Percentiles rank a stretch among this genome's conserved stretches.
phyloP scores from a whole-genome alignment of 1,139 yeast species.

The Taphrina confusa region DNA sequence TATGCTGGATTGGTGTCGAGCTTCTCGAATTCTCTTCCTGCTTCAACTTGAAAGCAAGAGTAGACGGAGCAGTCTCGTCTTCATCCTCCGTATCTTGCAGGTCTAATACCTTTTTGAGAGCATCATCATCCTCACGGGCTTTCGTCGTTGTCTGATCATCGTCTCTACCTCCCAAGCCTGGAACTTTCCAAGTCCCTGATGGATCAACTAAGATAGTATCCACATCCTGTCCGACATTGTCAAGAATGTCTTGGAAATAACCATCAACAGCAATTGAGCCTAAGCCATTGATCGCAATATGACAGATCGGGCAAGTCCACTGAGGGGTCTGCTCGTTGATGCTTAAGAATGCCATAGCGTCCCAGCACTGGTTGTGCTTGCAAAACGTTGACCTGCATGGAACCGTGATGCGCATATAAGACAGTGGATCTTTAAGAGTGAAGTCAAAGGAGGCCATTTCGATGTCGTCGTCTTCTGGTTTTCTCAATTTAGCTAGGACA shows the following conservation, averaged over 20 bases:
- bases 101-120: not conserved
- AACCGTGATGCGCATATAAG: slow-evolving; percentile 46
- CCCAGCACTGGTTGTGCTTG: slow-evolving; percentile 51
- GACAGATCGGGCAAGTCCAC: slow-evolving; percentile 52
- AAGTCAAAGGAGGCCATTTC: slow-evolving; percentile 47
- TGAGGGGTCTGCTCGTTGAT: slow-evolving; percentile 51
- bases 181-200: slow-evolving; percentile 48
- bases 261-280: slow-evolving; percentile 49
- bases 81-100: slow-evolving; percentile 18
- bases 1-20: not conserved
- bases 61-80: not conserved
- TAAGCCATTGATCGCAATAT: slow-evolving; percentile 43
- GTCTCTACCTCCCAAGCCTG: slow-evolving; percentile 29
- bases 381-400: slow-evolving; percentile 50
- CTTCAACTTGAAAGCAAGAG: not conserved
- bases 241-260: slow-evolving; percentile 45
- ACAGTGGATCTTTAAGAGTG: slow-evolving; percentile 49
- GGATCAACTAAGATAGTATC: slow-evolving; percentile 47
- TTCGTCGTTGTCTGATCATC: slow-evolving; percentile 37
- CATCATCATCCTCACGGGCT: not conserved
- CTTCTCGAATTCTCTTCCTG: not conserved
- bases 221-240: slow-evolving; percentile 42
- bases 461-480: slow-evolving; percentile 49
- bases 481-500: slow-evolving; percentile 40
- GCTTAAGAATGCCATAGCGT: slow-evolving; percentile 47